phyloP scores from a whole-genome alignment of 1,284 basidiomycete species.

The Flammula alnicola region DNA sequence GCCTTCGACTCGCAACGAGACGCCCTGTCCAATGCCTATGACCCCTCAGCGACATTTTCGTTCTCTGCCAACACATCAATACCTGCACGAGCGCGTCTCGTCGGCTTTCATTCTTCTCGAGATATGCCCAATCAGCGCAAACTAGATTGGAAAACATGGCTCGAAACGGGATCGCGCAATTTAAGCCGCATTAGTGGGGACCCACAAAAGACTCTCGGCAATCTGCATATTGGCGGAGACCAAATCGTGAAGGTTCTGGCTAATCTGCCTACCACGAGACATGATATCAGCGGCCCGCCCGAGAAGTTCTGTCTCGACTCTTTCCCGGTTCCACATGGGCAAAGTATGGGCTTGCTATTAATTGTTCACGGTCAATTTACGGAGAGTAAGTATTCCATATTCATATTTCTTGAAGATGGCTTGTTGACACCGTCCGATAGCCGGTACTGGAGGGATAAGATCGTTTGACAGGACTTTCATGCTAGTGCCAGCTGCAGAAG shows the following conservation, averaged over 20 bases:
- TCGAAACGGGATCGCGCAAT: constrained; percentile 72
- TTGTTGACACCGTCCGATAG: constrained; percentile 37
- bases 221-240: constrained; percentile 77
- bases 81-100: constrained; percentile 71
- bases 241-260: constrained; percentile 66
- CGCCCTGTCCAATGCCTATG: constrained; percentile 76
- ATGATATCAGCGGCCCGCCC: constrained; percentile 73
- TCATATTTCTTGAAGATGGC: neutral
- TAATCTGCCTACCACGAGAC: constrained; percentile 78
- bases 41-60: constrained; percentile 87
- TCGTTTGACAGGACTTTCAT: constrained; percentile 96
- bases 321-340: constrained; percentile 75
- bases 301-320: constrained; percentile 91
- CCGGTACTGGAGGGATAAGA: constrained; percentile 69
- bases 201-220: constrained; percentile 66
- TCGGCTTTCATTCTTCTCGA: constrained; percentile 62
- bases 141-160: constrained; percentile 77
- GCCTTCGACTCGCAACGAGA: constrained; percentile 81
- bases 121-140: constrained; percentile 82
- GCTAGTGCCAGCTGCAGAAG: constrained; percentile 79
- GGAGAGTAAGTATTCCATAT: constrained; percentile 68
- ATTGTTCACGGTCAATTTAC: constrained; percentile 91
- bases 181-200: constrained; percentile 67
- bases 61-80: constrained; percentile 84
- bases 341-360: constrained; percentile 72